Base-by-base conservation (phyloP, 345 rosid genomes). In the Anastatica hierochuntica region DNA sequence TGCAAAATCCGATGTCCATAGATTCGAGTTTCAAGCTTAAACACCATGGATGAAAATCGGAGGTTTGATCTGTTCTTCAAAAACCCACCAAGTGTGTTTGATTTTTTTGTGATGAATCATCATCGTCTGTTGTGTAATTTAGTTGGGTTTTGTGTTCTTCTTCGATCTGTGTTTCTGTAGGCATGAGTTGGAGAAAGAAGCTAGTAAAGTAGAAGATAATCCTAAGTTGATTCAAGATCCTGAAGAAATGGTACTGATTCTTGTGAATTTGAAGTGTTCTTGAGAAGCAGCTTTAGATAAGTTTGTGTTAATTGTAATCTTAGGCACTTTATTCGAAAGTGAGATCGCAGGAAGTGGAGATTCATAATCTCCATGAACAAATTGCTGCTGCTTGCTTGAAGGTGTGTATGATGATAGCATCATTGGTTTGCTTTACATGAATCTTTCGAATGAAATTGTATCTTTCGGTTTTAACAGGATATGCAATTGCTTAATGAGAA, bases 401-500 rank as follows among this genome's bases (percentile, higher is more conserved):
- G 88, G 97, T 90, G 39, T 59, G 13, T n/a, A 29, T 19, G n/a
- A 11, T 2, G 10, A 1, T 0, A 49, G 13, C 40, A 20, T 13
- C 10, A 53, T 21, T n/a, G n/a, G n/a, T n/a, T n/a, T 58, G 57
- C 59, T 14, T 46, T 31, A n/a, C 13, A 19, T 17, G 40, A 33
- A 36, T 20, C 27, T 44, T 15, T 54, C 24, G n/a, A n/a, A n/a
- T n/a, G n/a, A n/a, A n/a, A n/a, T 10, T 10, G 2, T 11, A 9
- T 31, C 1, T 31, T 31, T 9, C 63, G 49, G 33, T 11, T 63
- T 63, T 45, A 16, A 60, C 85, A 92, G 98, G 95, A 92, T 67
- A 55, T 92, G 81, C 90, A 85, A 72, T 63, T 80, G 63, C 65
- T 79, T 59, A 83, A 71, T 63, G 98, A 92, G 57, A 85, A 83